Base-by-base conservation (phyloP, 768 basidiomycete genomes). In the Cystobasidium tubakii region DNA sequence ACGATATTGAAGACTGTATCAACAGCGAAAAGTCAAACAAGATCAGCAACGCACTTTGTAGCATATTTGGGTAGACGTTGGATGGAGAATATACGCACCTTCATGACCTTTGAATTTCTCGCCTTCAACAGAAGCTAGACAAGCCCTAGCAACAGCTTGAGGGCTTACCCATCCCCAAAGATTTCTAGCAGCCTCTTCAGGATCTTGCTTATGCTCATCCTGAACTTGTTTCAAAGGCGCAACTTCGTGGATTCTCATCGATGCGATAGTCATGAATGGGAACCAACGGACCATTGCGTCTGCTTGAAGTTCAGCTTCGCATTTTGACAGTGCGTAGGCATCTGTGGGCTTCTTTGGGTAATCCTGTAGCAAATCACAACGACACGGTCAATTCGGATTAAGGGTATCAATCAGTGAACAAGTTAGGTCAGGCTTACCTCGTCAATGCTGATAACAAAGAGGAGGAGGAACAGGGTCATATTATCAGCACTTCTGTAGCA, bases 11-110 rank as follows among this genome's bases (percentile, higher is more conserved):
- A 65, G 33, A 65, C 63, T 65, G 62, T n/a, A 27, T 29, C 53
- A 55, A 55, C 7, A 55, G 53, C 53, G 9, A 55, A 7, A n/a
- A 55, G 7, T 7, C n/a, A 7, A 4, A 64, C 80, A 80, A 50
- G 75, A 78, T 42, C 79, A 77, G n/a, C n/a, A n/a, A n/a, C n/a
- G n/a, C n/a, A n/a, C n/a, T n/a, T n/a, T n/a, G n/a, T n/a, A n/a
- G n/a, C n/a, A n/a, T n/a, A n/a, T n/a, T n/a, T n/a, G n/a, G 39
- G 39, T 6, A 39, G 21, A 7, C 60, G 25, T 7, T 39, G 12
- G 7, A 36, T 19, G 6, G 36, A 62, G 60, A 33, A 42, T 10
- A 27, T 3, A 42, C 63, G 33, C 46, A 69, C 66, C 31, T 54
- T 69, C 66, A 36, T 69, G 66, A 29, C 66, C 66, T 69, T 46